Evolutionary conservation across 495 filamentous ascomycete genomes (phyloP), one percentile per base, ranked within the genome.

Genomic region (Lentithecium fluviatile): DNA sequence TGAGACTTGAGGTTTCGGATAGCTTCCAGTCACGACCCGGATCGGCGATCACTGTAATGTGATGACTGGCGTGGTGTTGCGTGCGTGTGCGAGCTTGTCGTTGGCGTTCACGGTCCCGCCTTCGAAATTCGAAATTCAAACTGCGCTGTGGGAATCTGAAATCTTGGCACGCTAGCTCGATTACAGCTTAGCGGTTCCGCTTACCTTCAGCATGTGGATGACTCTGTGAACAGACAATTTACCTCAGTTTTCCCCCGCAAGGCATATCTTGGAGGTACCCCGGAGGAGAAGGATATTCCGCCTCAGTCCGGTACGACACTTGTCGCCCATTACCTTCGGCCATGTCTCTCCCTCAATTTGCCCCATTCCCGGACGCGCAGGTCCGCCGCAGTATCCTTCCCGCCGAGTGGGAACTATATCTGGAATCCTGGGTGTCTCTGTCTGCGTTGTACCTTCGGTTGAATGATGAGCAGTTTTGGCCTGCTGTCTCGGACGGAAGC

Each of bases 361-460:
- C 88, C 38, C 79, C 88, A 3, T 89, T 91, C 62, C 91, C 91
- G 21, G 79, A 85, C 43, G 74, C 81, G n/a, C 74, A 76, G 52
- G 83, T 90, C 74, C 82, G 85, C 63, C 80, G 81, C 29, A 80
- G 79, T 56, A 78, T 95, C 32, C 75, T 79, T 8, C 80, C 84
- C 1, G 74, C 81, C 29, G 89, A 95, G 73, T 95, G 90, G 91
- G 81, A 86, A 54, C 77, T 80, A 34, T 92, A 87, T 70, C 72
- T 94, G 17, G 84, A 90, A 69, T 86, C 88, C 42, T 95, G 90
- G 91, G 73, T 86, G 19, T 69, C 81, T 8, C 75, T 95, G 2
- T 70, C 84, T 23, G 78, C 83, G 25, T 77, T 82, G 45, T 81
- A 90, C 62, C 71, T 95, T 8, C 81, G 80, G 29, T 64, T 86